Evolutionary conservation across 495 filamentous ascomycete species (phyloP), one percentile per base, ranked within the genome.

Genomic region (Hypoxylon cercidicola): DNA sequence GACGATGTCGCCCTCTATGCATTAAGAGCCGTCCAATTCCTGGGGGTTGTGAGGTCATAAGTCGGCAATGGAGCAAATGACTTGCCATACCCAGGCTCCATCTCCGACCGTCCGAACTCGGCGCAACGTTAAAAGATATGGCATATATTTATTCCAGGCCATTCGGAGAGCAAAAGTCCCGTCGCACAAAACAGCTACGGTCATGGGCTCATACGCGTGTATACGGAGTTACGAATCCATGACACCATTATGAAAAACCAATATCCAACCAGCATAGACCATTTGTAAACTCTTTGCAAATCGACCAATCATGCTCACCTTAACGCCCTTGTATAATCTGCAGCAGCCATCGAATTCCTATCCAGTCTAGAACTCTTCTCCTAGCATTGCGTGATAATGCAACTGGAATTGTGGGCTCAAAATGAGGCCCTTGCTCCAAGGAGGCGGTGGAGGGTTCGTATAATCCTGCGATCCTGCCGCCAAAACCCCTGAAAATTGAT

Each of bases 61-160:
- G 3, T n/a, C 3, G 19, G 11, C 39, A 20, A 40, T 39, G 9
- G 12, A 48, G 23, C 23, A 53, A 39, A 54, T 13, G 20, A 48
- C 4, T 56, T 20, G 12, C 40, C 46, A 52, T 40, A 13, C 12
- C 3, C 39, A 6, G 30, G 30, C 8, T 32, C 32, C 23, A 59
- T 54, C 15, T 67, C 64, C 64, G 64, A 67, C 44, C 57, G 23
- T 62, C 64, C 64, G 64, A 67, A 18, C 18, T 41, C 18, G 39
- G 46, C 58, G 47, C 21, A 28, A 67, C 64, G 3, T 34, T 35
- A 15, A 54, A 21, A 13, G 9, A 32, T n/a, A n/a, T n/a, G n/a
- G 15, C 40, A 43, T 16, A 16, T n/a, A 43, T 5, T 43, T 19
- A 43, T 43, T 43, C 40, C 7, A 43, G 40, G 16, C 40, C n/a